These are phyloP conservation scores for Iberis pinnata DNA, from an alignment of 345 rosid genomes.

Conservation along the genomic window DNA sequence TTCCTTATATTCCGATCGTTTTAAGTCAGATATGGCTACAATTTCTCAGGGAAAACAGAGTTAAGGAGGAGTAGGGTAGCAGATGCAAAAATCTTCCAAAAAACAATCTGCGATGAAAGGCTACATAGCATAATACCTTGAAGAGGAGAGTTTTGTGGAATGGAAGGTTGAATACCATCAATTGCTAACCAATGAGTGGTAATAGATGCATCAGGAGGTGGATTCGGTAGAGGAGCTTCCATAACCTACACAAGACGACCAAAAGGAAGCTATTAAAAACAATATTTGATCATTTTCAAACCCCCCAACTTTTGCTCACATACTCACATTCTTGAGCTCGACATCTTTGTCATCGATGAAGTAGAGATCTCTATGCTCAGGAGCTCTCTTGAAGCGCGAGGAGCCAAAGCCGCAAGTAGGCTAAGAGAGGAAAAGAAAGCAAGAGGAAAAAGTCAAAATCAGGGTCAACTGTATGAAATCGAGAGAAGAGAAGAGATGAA, in stretches of 20 bases:
- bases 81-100: not conserved
- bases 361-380: constrained; percentile 63
- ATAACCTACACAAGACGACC: constrained; percentile 50
- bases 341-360: constrained; percentile 67
- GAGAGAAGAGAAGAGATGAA: not conserved
- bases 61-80: no score
- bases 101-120: not conserved
- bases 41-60: not conserved
- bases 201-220: constrained; percentile 51
- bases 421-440: constrained; percentile 38
- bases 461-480: constrained; percentile 1
- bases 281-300: not conserved
- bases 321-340: constrained; percentile 65
- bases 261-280: constrained; percentile 19
- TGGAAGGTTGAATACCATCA: constrained; percentile 85
- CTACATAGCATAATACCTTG: constrained; percentile 46
- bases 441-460: constrained; percentile 1
- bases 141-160: constrained; percentile 57
- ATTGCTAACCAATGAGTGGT: constrained; percentile 73
- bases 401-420: constrained; percentile 62
- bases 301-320: not conserved
- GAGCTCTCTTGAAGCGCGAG: constrained; percentile 58
- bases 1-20: constrained; percentile 62
- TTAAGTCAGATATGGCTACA: constrained; percentile 45
- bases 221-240: constrained; percentile 54